Percentiles rank a stretch among this genome's conserved stretches.
phyloP scores from a whole-genome alignment of 139 green algal species.

The Zygnema circumcarinatum region DNA sequence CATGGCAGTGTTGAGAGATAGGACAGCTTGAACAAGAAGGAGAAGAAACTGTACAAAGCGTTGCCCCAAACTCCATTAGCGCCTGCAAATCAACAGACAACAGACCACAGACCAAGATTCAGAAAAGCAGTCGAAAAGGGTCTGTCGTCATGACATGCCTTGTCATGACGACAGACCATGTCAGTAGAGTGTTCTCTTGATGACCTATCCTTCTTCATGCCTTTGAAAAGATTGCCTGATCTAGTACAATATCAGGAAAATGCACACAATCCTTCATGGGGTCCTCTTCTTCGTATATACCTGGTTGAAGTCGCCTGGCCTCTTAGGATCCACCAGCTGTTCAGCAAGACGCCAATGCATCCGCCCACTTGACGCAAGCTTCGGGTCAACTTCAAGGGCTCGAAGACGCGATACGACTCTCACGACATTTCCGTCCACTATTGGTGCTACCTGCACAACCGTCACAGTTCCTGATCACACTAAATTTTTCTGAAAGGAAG shows the following conservation, averaged over 20 bases:
- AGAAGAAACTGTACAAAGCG: conserved; percentile 78
- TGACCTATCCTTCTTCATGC: no score
- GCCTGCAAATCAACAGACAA: conserved; percentile 61
- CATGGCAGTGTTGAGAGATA: conserved; percentile 66
- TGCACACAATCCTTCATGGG: no score
- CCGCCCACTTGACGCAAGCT: background rate
- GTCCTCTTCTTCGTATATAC: no score
- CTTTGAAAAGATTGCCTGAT: no score
- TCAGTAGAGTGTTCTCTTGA: no score
- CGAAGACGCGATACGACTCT: conserved; percentile 79
- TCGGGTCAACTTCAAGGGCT: conserved; percentile 30
- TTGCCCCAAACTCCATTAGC: conserved; percentile 96
- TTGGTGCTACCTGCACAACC: conserved; percentile 60
- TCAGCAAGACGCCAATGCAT: conserved; percentile 67
- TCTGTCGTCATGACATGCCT: no score
- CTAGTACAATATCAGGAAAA: no score
- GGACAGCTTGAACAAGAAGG: conserved; percentile 81
- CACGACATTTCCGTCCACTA: conserved; percentile 95
- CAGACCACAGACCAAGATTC: background rate
- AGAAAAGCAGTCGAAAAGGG: no score
- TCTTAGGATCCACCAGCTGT: conserved; percentile 70
- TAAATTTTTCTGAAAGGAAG: no score
- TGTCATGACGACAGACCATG: no score
- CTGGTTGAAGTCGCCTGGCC: conserved; percentile 94
- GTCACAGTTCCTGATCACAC: background rate